Conservation (phyloP, 176 grass and related monocot genomes). For the Chloris gayana region DNA sequence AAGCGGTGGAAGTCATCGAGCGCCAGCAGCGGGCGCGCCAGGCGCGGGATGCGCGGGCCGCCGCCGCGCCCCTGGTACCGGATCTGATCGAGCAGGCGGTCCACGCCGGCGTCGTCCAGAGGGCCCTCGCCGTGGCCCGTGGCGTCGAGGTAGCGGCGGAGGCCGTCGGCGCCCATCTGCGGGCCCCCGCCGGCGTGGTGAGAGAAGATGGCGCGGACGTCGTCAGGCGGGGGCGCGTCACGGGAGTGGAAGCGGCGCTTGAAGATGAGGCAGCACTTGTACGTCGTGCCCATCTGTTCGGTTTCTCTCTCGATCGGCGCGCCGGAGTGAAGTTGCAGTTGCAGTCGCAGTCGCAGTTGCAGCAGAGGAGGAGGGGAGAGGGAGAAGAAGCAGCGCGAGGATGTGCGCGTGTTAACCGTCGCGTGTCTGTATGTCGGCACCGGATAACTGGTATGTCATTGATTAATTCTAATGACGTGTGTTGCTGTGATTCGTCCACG, state of each 20-base stretch:
- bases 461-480: not conserved
- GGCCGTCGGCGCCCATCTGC: conserved; percentile 57
- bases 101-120: conserved; percentile 34
- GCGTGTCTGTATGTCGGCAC: too few species aligned
- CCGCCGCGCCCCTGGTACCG: conserved; percentile 31
- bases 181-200: conserved; percentile 38
- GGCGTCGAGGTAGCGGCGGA: conserved; percentile 59
- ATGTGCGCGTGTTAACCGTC: too few species aligned
- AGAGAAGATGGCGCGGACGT: conserved; percentile 55
- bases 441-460: not conserved
- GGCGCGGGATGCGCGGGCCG: conserved; percentile 31
- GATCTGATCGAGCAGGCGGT: conserved; percentile 58
- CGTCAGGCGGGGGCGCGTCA: conserved; percentile 76
- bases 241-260: conserved; percentile 69
- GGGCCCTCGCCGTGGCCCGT: not conserved
- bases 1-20: conserved; percentile 92
- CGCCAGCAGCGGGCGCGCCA: conserved; percentile 40
- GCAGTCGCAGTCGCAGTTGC: too few species aligned
- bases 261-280: conserved; percentile 85
- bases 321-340: not conserved
- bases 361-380: too few species aligned
- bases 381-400: not conserved
- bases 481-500: not conserved
- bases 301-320: too few species aligned
- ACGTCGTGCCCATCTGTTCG: conserved; percentile 54